phyloP scores from a whole-genome alignment of 768 basidiomycete genomes.

The Naganishia onofrii region DNA sequence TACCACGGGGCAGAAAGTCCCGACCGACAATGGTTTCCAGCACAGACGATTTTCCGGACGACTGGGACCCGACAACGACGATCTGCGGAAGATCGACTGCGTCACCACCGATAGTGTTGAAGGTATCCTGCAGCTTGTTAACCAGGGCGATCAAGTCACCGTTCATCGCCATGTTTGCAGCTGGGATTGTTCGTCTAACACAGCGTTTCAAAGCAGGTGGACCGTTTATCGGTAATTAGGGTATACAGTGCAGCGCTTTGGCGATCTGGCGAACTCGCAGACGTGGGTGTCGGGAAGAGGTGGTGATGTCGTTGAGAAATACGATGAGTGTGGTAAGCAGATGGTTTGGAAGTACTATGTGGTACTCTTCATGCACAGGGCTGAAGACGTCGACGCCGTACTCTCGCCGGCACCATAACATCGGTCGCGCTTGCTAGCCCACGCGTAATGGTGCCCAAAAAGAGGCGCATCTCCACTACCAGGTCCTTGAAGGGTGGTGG shows the following conservation, averaged over 20 bases:
- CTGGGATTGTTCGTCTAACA: background rate
- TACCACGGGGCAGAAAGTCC: constrained; percentile 55
- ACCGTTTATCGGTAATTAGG: constrained; percentile 16
- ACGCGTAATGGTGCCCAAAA: constrained; percentile 14
- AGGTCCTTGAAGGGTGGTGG: no score
- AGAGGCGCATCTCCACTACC: constrained; percentile 3
- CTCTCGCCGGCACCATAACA: background rate
- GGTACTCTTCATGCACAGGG: background rate
- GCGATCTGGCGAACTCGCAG: constrained; percentile 7
- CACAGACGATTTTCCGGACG: constrained; percentile 78
- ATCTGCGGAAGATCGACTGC: constrained; percentile 56
- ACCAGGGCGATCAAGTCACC: constrained; percentile 89
- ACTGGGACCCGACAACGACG: constrained; percentile 80
- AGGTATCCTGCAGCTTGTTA: constrained; percentile 75
- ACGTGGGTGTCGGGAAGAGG: background rate
- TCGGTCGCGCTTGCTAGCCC: background rate
- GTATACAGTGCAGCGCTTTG: background rate
- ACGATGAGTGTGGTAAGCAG: background rate
- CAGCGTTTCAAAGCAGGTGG: background rate
- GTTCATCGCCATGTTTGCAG: constrained; percentile 66
- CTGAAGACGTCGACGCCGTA: constrained; percentile 10
- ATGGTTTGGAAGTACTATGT: background rate
- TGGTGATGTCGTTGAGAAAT: background rate
- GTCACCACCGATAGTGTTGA: constrained; percentile 54
- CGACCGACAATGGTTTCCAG: constrained; percentile 96